Evolutionary conservation across 2,329 filamentous ascomycete species (phyloP), one percentile per base, ranked within the genome.

Genomic region (Sclerotiophoma versabilis): DNA sequence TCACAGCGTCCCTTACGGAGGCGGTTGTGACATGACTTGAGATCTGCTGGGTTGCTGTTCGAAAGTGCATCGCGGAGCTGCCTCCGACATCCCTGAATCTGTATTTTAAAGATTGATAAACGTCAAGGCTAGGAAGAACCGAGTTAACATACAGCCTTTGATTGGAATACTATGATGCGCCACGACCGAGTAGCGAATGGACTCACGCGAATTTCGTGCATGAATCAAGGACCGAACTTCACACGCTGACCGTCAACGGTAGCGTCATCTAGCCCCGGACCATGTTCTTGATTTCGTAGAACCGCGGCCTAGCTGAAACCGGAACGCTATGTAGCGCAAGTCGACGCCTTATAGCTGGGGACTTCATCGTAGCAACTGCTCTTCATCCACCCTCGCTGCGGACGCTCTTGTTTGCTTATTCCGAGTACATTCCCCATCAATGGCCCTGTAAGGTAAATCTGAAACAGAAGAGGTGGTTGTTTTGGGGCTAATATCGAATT

Each of bases 191-290:
- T 42, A 32, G 36, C 49, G 58, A 59, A 55, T 58, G 30, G 49
- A 22, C 19, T 33, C 45, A 41, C 41, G 50, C 12, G 26, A 14
- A 41, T 37, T n/a, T 17, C 26, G 15, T 36, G 37, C 48, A 55
- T 53, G 52, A 54, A 42, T 55, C 51, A 54, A 30, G 25, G 25
- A 26, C 49, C 38, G 52, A 49, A 54, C 42, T 29, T 43, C 41
- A 8, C 33, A 44, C 22, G 38, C 34, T 12, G 26, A 20, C 17
- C 38, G 39, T 33, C 23, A 6, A 30, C 29, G 10, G 33, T 44
- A 33, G 51, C 43, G 39, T 23, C 15, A 17, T 34, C 4, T 49
- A 27, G 34, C 25, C 38, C 39, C 26, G 27, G 33, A 48, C 38
- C 45, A 27, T 23, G 33, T 39, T 25, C 44, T 17, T 38, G 33